phyloP scores from a whole-genome alignment of 345 rosid species.

The Pugionium cornutum region DNA sequence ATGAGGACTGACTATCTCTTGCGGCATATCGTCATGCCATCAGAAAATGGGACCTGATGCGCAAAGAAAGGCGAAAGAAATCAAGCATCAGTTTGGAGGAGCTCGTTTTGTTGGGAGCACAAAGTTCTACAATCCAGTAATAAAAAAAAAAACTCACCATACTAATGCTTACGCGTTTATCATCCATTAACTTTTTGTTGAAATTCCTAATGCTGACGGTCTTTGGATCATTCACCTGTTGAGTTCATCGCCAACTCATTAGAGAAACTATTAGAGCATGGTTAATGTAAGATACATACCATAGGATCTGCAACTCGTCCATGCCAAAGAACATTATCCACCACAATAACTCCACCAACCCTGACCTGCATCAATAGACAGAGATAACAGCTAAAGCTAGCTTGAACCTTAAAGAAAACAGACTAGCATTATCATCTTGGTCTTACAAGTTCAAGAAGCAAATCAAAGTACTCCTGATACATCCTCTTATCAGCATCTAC shows the following conservation, averaged over 20 bases:
- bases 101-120: slow-evolving; percentile 2
- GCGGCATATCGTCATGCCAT: slow-evolving; percentile 85
- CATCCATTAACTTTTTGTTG: slow-evolving; percentile 65
- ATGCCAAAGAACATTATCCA: slow-evolving; percentile 97
- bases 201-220: slow-evolving; percentile 75
- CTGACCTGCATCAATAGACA: slow-evolving; percentile 54
- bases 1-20: slow-evolving; percentile 48
- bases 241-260: slow-evolving; percentile 12
- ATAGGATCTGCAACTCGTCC: slow-evolving; percentile 84
- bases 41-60: slow-evolving; percentile 84
- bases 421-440: slow-evolving; percentile 2
- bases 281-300: slow-evolving; percentile 44
- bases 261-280: background rate
- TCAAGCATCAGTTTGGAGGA: slow-evolving; percentile 2
- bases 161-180: slow-evolving; percentile 74
- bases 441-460: slow-evolving; percentile 79
- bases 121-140: background rate
- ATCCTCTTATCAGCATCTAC: slow-evolving; percentile 95
- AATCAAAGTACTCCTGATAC: slow-evolving; percentile 84
- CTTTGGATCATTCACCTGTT: slow-evolving; percentile 75
- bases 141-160: slow-evolving; percentile 51
- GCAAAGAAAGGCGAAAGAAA: slow-evolving; percentile 2
- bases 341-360: slow-evolving; percentile 77
- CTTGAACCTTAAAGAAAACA: background rate
- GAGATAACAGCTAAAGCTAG: slow-evolving; percentile 12